Base-by-base conservation (phyloP, 345 rosid species). In the Heritiera littoralis region DNA sequence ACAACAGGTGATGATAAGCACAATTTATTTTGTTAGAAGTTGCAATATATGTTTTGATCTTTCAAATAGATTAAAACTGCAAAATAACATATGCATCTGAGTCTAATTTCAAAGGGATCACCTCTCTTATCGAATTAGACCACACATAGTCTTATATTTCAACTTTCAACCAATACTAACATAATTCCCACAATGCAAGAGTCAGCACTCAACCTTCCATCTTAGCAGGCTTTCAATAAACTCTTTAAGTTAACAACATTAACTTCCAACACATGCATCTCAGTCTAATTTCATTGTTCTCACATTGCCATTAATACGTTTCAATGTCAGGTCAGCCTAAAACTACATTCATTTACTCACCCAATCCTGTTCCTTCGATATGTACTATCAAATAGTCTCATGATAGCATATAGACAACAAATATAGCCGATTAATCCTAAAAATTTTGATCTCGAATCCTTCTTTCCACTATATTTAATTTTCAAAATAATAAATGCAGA, bases 381-480 rank as follows among this genome's bases (percentile, higher is more conserved):
- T 69, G 18, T 23, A 28, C 20, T 1, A 69, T 67, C 74, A 48
- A 48, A 46, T 7, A 46, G 15, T 12, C 38, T 69, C 73, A 46
- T 46, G 40, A 38, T 8, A 69, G 67, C 20, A 65, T 35, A 35
- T 7, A 17, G 10, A 66, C 4, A 17, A 38, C 48, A 35, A 38
- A 17, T 38, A 64, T 13, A 64, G 30, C 55, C 54, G 11, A 20
- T n/a, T 11, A 48, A n/a, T 14, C 18, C 6, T 56, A 66, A 65
- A 46, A 35, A 14, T 72, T 80, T 59, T 77, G 54, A 2, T 30
- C 55, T 70, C 55, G 17, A 43, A 15, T 15, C 72, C 66, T 14
- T 3, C 72, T 18, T 38, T 6, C 35, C 56, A 66, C 30, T 66
- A 38, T 15, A 75, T 75, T 75, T 40, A 9, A 18, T 8, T 58